phyloP scores from a whole-genome alignment of 768 basidiomycete species.

The Leccinum fibrillosum region DNA sequence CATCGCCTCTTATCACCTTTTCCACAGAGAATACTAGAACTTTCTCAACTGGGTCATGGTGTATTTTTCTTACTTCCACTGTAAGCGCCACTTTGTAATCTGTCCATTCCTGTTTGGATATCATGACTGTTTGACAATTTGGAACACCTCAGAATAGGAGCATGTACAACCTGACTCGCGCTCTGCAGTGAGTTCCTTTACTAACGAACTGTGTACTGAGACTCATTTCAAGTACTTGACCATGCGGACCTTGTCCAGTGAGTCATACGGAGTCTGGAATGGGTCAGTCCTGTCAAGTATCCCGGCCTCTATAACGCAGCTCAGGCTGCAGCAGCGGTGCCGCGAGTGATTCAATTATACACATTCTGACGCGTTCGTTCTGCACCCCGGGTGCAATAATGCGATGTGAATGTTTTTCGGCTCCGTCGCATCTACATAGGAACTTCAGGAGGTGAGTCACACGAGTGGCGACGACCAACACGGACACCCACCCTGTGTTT shows the following conservation, averaged over 20 bases:
- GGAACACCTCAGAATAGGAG: neutral
- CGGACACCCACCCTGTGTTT: constrained; percentile 50
- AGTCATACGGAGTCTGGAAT: constrained; percentile 49
- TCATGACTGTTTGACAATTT: neutral
- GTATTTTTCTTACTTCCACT: neutral
- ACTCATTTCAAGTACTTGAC: constrained; percentile 31
- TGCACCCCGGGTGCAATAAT: constrained; percentile 31
- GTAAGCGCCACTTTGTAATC: neutral
- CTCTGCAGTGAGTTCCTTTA: neutral
- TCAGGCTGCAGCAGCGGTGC: constrained; percentile 38
- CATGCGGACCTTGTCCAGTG: constrained; percentile 33
- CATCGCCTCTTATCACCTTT: neutral
- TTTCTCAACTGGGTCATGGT: neutral
- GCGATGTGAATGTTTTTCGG: constrained; percentile 42
- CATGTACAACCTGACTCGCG: neutral
- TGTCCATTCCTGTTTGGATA: neutral
- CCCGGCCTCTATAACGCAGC: constrained; percentile 54
- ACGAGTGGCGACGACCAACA: neutral
- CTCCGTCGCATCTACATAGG: constrained; percentile 46
- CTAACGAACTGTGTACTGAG: neutral
- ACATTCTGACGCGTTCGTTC: neutral
- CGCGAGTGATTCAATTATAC: neutral
- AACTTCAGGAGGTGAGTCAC: constrained; percentile 14
- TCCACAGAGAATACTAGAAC: constrained; percentile 20
- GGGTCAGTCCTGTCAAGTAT: constrained; percentile 32